Base-by-base conservation (phyloP, 371 early-diverging fungal genomes). In the Chytridium lagenaria region DNA sequence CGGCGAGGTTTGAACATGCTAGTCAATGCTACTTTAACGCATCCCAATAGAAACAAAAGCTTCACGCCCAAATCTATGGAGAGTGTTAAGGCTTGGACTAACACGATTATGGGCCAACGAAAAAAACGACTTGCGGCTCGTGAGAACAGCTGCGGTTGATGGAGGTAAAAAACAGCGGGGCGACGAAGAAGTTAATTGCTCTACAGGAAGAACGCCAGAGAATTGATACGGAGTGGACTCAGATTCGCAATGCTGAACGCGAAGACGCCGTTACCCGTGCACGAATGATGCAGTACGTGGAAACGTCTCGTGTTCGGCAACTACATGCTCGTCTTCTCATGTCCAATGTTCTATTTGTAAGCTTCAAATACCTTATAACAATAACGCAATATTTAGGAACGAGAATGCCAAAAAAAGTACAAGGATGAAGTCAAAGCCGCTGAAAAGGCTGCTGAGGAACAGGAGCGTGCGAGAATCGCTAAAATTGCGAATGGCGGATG, bases 291-390 rank as follows among this genome's bases (percentile, higher is more conserved):
- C 80, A 78, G 40, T 73, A 73, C 50, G 50, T 66, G 19, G 75
- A 80, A 37, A 69, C 73, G 38, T 73, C 80, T 1, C 71, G 73
- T 49, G 77, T 84, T 50, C 40, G 70, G 59, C 44, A 59, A 59
- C 52, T 84, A 1, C 77, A 75, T 30, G 74, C 78, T 2, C 59
- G 78, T 33, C 67, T 81, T 16, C 73, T 81, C 12, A 70, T 80
- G 61, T 76, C 84, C 23, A 80, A 82, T 74, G 80, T 84, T 10
- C 61, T 84, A n/a, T 66, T 75, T 65, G 84, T 83, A 69, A 83
- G 90, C 28, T 61, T 15, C 49, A 16, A 2, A 19, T 36, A 23
- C 33, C n/a, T 44, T 55, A 31, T 52, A 5, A 38, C 19, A n/a
- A 33, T 59, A 15, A 40, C 28, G 2, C 36, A 31, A 33, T 66